Evolutionary conservation across 2,329 filamentous ascomycete genomes (phyloP), one percentile per base, ranked within the genome.

Genomic region (Xylaria sp.): DNA sequence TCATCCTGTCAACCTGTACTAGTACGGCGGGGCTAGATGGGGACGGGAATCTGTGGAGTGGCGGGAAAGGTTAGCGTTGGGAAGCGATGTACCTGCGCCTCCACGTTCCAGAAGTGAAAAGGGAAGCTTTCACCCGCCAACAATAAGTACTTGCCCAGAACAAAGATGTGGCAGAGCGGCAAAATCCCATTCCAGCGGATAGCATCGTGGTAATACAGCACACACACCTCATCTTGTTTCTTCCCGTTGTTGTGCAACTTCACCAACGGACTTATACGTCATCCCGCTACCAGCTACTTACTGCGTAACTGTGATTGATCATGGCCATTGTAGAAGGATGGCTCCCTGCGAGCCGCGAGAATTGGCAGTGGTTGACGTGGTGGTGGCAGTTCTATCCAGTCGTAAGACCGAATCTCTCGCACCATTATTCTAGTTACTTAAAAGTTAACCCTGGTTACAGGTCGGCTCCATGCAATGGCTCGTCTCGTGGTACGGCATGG

Each of bases 401-500:
- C 23, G 88, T 89, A 79, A 58, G 84, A 67, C 44, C 15, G 18
- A 18, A 13, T 15, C n/a, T 28, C 34, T 39, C 34, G 10, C 18
- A 18, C 12, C 20, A 62, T 52, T 61, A 54, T n/a, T 34, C 44
- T 15, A 34, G 7, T 55, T 34, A 44, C 55, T 72, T 39, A 46
- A 55, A n/a, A n/a, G n/a, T 65, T 72, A 63, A 71, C 37, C n/a
- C 18, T 20, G 55, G 64, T 20, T 56, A 7, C 69, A 97, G 94
- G 77, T 94, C 72, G 90, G 90, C 0, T 87, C 89, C 1, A 61
- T 88, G 25, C 94, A 97, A 88, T 97, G 92, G 91, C 68, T 90
- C 65, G 82, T 86, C n/a, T 87, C 89, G 65, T 97, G 89, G 87
- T 96, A 98, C 80, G 93, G 93, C 60, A 94, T 95, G 84, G 96